Conservation (phyloP, 768 basidiomycete species). For the Steccherinum ochraceum region DNA sequence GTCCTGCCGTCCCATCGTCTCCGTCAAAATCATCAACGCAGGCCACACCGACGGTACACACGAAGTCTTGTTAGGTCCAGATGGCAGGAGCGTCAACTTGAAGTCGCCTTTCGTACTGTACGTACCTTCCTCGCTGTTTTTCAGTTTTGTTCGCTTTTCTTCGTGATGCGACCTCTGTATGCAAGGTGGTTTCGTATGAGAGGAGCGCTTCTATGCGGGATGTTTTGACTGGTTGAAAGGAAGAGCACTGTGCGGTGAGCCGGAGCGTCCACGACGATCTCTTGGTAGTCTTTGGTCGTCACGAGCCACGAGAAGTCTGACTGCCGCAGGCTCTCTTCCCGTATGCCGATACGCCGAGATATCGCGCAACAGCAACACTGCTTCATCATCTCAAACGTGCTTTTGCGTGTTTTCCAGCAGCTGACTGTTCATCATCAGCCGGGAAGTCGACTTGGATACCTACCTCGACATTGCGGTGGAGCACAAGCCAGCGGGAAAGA, state of each 20-base stretch:
- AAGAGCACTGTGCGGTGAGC: no score
- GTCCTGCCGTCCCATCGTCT: constrained; percentile 63
- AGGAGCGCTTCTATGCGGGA: no score
- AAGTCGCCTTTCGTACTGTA: constrained; percentile 50
- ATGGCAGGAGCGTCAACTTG: constrained; percentile 67
- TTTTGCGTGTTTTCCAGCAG: not conserved
- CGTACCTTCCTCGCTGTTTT: constrained; percentile 19
- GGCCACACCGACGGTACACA: constrained; percentile 34
- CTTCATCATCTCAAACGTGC: not conserved
- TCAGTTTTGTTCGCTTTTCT: no score
- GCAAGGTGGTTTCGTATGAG: no score
- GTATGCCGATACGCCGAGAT: no score
- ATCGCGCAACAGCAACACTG: no score
- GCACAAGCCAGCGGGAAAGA: constrained; percentile 54
- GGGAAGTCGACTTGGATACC: constrained; percentile 32
- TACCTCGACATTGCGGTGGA: constrained; percentile 50
- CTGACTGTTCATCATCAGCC: constrained; percentile 24
- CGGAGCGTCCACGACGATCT: no score
- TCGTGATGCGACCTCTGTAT: no score
- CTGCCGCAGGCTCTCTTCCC: no score
- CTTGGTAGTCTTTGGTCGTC: no score
- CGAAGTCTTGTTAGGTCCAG: constrained; percentile 55
- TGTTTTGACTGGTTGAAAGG: no score
- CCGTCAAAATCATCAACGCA: constrained; percentile 46
- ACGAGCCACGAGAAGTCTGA: no score